Evolutionary conservation across 305 asterid species (phyloP).

Genomic region (Ilex paraguariensis): DNA sequence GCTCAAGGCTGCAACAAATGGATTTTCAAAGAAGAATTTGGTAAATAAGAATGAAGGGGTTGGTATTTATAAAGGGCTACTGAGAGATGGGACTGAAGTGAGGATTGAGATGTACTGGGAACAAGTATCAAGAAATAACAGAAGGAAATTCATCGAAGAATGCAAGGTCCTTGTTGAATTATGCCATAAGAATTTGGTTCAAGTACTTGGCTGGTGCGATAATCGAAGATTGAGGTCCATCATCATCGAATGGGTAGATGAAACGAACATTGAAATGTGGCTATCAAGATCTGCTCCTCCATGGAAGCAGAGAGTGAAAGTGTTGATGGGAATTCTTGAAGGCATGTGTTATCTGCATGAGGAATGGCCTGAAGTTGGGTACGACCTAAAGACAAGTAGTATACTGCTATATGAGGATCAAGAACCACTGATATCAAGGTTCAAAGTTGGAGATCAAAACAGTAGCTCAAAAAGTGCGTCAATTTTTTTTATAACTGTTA

Average conservation of each 20-base stretch:
- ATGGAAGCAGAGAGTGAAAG: slow-evolving; percentile 43
- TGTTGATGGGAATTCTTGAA: slow-evolving; percentile 23
- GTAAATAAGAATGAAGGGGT: slow-evolving; percentile 12
- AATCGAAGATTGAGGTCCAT: slow-evolving; percentile 23
- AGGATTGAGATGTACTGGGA: slow-evolving; percentile 26
- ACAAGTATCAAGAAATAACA: slow-evolving; percentile 14
- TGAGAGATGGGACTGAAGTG: slow-evolving; percentile 31
- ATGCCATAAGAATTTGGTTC: slow-evolving; percentile 26
- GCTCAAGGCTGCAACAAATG: slow-evolving; percentile 36
- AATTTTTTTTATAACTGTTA: background rate
- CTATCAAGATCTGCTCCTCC: slow-evolving; percentile 25
- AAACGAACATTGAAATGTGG: slow-evolving; percentile 33
- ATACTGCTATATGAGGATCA: slow-evolving; percentile 31
- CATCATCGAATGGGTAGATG: slow-evolving; percentile 23
- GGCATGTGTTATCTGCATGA: slow-evolving; percentile 36
- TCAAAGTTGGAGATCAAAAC: slow-evolving; percentile 27
- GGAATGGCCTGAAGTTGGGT: slow-evolving; percentile 40
- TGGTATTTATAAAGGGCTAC: slow-evolving; percentile 25
- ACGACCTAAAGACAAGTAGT: slow-evolving; percentile 28
- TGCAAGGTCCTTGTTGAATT: slow-evolving; percentile 26
- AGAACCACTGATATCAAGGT: slow-evolving; percentile 42
- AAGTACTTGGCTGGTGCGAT: slow-evolving; percentile 37
- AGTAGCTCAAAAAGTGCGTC: slow-evolving; percentile 32
- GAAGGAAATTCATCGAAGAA: slow-evolving; percentile 24
- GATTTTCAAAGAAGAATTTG: slow-evolving; percentile 33